Percentiles rank a stretch among this genome's conserved stretches.
These are phyloP conservation scores for Boechera retrofracta DNA, from an alignment of 345 rosid species.

Conservation along the genomic window DNA sequence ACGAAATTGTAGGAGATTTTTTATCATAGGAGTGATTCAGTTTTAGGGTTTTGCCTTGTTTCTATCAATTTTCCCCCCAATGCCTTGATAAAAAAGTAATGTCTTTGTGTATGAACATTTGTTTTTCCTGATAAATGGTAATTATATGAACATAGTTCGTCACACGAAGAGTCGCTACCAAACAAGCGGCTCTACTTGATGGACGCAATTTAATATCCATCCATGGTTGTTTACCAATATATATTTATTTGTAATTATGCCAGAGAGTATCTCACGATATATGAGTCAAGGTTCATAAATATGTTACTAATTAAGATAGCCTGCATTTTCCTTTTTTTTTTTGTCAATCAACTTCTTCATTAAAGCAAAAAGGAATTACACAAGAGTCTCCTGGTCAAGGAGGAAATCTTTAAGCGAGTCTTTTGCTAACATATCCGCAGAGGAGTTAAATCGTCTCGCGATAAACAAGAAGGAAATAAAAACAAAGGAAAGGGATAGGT, in stretches of 20 bases:
- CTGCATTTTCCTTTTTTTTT: no score
- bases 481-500: no score
- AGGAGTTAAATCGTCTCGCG: no score
- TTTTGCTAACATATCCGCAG: no score
- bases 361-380: no score
- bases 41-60: background rate
- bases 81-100: slow-evolving; percentile 1
- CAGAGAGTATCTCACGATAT: slow-evolving; percentile 1
- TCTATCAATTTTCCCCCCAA: background rate
- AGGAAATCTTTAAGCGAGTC: no score
- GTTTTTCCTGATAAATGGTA: no score
- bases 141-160: background rate
- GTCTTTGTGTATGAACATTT: background rate
- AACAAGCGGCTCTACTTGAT: background rate
- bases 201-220: background rate
- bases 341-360: no score
- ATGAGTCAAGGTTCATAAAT: background rate
- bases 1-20: background rate
- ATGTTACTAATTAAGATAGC: background rate
- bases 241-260: background rate
- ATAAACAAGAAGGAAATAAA: no score
- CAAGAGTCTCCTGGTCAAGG: no score
- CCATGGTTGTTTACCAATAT: background rate
- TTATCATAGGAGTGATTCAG: background rate
- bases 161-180: background rate